Evolutionary conservation across 1,284 basidiomycete genomes (phyloP).

Genomic region (Tylopilus sp.): DNA sequence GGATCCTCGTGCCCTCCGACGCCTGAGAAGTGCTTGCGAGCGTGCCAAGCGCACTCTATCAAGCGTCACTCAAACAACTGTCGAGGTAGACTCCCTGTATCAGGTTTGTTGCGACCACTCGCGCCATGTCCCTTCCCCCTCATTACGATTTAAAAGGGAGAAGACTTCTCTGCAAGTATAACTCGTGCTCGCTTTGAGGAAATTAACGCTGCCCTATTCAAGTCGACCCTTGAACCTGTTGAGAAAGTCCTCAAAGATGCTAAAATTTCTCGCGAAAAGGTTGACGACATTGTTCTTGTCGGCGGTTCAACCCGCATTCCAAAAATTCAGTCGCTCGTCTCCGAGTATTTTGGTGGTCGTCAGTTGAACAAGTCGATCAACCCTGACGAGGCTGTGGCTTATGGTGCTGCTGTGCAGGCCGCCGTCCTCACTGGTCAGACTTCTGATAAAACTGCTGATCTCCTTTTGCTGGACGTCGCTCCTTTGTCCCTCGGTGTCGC

Average conservation of each 20-base stretch:
- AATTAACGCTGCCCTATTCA: conserved; percentile 93
- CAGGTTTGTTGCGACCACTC: conserved; percentile 51
- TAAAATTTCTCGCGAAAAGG: conserved; percentile 96
- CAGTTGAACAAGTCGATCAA: conserved; percentile 99
- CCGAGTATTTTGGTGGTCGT: conserved; percentile 96
- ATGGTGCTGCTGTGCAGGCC: conserved; percentile 96
- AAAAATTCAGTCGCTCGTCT: conserved; percentile 97
- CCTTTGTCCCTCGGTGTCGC: conserved; percentile 96
- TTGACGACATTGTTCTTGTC: conserved; percentile 99
- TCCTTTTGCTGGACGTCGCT: conserved; percentile 93
- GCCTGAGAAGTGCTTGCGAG: conserved; percentile 95
- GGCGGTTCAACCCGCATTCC: conserved; percentile 99
- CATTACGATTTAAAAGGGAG: conserved; percentile 47
- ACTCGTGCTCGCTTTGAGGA: conserved; percentile 99
- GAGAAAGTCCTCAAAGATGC: conserved; percentile 99
- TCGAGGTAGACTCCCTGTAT: conserved; percentile 98
- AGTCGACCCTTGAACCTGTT: conserved; percentile 96
- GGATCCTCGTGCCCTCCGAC: conserved; percentile 92
- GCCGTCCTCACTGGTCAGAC: conserved; percentile 95
- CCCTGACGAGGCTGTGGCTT: conserved; percentile 93
- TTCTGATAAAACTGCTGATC: conserved; percentile 93
- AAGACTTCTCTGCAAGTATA: conserved; percentile 95
- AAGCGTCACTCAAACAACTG: conserved; percentile 95
- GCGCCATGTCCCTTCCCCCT: conserved; percentile 4
- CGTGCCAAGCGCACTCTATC: conserved; percentile 99